phyloP scores from a whole-genome alignment of 352 stramenopile genomes.

The Pythium plurisporium region DNA sequence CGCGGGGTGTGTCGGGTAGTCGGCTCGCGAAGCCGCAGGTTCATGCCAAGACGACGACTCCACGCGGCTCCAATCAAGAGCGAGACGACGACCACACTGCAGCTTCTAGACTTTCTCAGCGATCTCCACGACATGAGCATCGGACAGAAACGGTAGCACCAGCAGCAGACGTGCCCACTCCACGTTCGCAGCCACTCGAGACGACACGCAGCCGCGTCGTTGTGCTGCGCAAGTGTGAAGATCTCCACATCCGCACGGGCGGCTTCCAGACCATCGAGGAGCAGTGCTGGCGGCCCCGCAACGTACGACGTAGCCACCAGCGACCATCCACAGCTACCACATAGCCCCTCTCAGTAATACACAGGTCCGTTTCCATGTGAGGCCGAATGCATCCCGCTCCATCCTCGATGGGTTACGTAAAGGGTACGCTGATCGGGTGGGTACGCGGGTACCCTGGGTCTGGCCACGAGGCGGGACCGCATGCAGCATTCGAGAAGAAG shows the following conservation, averaged over 20 bases:
- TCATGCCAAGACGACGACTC: neutral
- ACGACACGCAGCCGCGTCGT: constrained; percentile 17
- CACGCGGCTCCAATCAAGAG: constrained; percentile 5
- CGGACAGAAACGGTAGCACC: neutral
- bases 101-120: neutral
- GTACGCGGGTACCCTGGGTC: no score
- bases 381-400: no score
- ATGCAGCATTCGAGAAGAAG: constrained; percentile 20
- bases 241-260: constrained; percentile 58
- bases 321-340: neutral
- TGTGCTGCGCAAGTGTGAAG: constrained; percentile 63
- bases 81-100: neutral
- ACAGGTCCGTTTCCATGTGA: no score
- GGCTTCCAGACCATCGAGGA: constrained; percentile 83
- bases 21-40: constrained; percentile 15
- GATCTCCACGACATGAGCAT: neutral
- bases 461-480: constrained; percentile 3
- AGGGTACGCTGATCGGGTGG: constrained; percentile 5
- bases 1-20: constrained; percentile 1
- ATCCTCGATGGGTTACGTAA: neutral
- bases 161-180: no score
- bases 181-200: neutral
- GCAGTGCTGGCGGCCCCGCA: constrained; percentile 27
- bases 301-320: constrained; percentile 12
- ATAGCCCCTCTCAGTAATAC: neutral